phyloP scores from a whole-genome alignment of 2,329 filamentous ascomycete species.

The Verticillium alfalfae region DNA sequence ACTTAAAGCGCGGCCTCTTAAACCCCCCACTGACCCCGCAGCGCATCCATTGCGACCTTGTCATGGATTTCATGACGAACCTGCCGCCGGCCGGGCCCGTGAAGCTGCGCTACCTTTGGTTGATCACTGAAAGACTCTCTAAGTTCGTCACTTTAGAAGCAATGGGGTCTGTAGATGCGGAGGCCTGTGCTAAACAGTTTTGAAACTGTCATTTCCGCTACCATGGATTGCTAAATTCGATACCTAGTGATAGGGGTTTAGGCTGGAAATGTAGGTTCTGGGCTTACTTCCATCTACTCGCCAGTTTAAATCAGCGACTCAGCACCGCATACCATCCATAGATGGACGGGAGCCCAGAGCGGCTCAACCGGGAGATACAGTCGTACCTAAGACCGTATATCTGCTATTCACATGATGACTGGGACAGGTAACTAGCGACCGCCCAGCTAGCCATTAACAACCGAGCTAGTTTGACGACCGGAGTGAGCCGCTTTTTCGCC shows the following conservation, averaged over 20 bases:
- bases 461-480: not conserved
- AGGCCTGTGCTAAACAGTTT: not conserved
- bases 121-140: not conserved
- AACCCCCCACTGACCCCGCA: not conserved
- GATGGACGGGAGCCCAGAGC: not conserved
- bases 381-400: not conserved
- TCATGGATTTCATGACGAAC: not conserved
- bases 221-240: not conserved
- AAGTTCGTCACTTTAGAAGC: not conserved
- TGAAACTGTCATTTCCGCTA: not conserved
- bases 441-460: not conserved
- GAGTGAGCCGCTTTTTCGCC: not conserved
- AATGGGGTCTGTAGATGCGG: not conserved
- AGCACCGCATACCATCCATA: conserved; percentile 1
- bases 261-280: not conserved
- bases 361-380: conserved; percentile 1
- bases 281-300: not conserved
- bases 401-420: not conserved
- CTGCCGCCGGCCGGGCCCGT: not conserved
- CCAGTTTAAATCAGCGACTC: not conserved
- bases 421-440: not conserved
- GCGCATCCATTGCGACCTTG: not conserved
- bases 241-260: not conserved
- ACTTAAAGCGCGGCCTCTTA: not conserved
- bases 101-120: not conserved